A percentile compares a stretch with the other conserved stretches of the same genome.
Conservation (phyloP, 306 rosid species). For the Potentilla sterilis region DNA sequence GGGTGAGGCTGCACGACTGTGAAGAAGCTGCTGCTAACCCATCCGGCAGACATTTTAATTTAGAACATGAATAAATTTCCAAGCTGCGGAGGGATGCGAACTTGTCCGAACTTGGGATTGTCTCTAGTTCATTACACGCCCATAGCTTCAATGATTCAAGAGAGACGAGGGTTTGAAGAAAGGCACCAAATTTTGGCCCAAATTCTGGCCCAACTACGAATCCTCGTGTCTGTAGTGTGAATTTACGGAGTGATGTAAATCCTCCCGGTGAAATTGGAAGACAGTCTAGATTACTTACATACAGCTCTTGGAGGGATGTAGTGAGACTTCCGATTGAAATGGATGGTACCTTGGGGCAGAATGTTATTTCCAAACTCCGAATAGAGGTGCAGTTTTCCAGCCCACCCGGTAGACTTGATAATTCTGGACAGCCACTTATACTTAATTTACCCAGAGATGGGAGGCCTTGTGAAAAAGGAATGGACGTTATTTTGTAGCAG, state of each 20-base stretch:
- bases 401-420: background rate
- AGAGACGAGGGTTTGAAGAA: background rate
- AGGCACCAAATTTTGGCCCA: background rate
- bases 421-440: accelerated
- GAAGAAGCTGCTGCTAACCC: background rate
- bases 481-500: background rate
- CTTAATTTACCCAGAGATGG: background rate
- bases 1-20: background rate
- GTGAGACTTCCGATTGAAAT: background rate
- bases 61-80: background rate
- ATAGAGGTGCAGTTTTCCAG: background rate
- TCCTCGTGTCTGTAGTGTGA: background rate
- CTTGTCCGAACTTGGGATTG: background rate
- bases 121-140: accelerated
- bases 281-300: background rate
- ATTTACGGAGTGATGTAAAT: background rate
- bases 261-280: background rate
- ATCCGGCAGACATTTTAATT: background rate
- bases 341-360: background rate
- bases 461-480: background rate
- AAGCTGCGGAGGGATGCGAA: background rate
- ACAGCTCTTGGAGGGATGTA: background rate
- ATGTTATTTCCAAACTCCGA: background rate
- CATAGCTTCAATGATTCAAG: background rate
- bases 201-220: background rate